Evolutionary conservation across 192 early-diverging fungal genomes (phyloP).

Genomic region (Backusella tarrabulga): DNA sequence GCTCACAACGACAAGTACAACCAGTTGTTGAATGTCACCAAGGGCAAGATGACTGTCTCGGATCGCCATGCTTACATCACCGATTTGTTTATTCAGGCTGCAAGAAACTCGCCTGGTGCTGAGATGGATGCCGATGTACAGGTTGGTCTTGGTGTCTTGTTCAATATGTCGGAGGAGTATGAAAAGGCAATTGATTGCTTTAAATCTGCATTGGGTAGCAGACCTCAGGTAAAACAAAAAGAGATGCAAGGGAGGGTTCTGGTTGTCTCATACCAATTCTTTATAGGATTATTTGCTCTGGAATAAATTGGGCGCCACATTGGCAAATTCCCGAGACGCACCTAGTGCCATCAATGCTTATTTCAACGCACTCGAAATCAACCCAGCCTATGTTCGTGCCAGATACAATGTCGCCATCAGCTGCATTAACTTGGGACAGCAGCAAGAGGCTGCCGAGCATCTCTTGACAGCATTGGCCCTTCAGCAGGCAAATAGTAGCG

Average conservation of each 20-base stretch:
- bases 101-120: constrained; percentile 51
- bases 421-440: constrained; percentile 89
- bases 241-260: background rate
- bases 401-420: constrained; percentile 95
- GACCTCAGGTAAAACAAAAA: constrained; percentile 52
- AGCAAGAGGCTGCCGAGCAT: constrained; percentile 93
- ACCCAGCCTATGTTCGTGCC: constrained; percentile 93
- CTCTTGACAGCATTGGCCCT: constrained; percentile 82
- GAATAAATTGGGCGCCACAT: constrained; percentile 96
- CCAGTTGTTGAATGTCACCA: constrained; percentile 31
- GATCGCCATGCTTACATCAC: constrained; percentile 71
- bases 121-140: constrained; percentile 95
- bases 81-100: constrained; percentile 76
- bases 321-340: constrained; percentile 81
- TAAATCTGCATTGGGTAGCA: constrained; percentile 79
- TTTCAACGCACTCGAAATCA: constrained; percentile 88
- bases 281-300: constrained; percentile 86
- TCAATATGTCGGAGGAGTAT: constrained; percentile 89
- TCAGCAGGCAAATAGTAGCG: constrained; percentile 47
- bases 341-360: constrained; percentile 91
- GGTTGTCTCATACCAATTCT: background rate
- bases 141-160: constrained; percentile 92
- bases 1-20: constrained; percentile 68
- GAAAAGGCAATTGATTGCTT: constrained; percentile 98
- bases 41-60: constrained; percentile 36